Evolutionary conservation across 2,329 filamentous ascomycete species (phyloP).

Genomic region (Xylaria sp.): DNA sequence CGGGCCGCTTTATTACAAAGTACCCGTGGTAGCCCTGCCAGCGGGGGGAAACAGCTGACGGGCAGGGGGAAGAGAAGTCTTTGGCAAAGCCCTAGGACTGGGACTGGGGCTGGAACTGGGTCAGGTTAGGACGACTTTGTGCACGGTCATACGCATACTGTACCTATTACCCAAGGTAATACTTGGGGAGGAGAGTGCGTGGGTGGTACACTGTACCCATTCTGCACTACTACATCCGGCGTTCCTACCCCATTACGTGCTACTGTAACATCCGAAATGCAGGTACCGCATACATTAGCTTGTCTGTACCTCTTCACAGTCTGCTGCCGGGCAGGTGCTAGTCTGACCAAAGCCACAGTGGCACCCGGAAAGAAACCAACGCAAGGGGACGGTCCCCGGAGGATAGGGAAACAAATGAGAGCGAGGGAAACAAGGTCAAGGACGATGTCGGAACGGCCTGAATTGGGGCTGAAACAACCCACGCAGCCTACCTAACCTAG

Average conservation of each 20-base stretch:
- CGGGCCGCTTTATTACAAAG: slow-evolving; percentile 40
- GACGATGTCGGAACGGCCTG: background rate
- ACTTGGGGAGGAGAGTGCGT: background rate
- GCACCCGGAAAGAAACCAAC: slow-evolving; percentile 16
- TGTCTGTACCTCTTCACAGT: background rate
- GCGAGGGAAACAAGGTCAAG: slow-evolving; percentile 24
- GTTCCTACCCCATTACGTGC: background rate
- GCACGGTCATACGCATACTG: background rate
- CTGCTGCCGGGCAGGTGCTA: background rate
- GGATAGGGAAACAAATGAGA: slow-evolving; percentile 13
- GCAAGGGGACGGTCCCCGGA: slow-evolving; percentile 9
- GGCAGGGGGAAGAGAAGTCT: background rate
- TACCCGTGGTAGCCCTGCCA: background rate
- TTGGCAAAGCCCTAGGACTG: slow-evolving; percentile 18
- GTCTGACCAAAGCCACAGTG: slow-evolving; percentile 24
- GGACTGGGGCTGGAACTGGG: slow-evolving; percentile 3
- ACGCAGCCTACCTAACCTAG: background rate
- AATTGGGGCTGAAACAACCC: slow-evolving; percentile 32
- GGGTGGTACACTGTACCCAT: background rate
- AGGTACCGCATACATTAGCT: slow-evolving; percentile 5
- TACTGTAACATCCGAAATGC: slow-evolving; percentile 1
- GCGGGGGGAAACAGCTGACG: slow-evolving; percentile 8
- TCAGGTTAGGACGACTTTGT: background rate
- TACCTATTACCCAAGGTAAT: background rate
- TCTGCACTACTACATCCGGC: background rate